These are phyloP conservation scores for Nicotiana obtusifolia DNA, from an alignment of 257 asterid genomes.

Conservation along the genomic window DNA sequence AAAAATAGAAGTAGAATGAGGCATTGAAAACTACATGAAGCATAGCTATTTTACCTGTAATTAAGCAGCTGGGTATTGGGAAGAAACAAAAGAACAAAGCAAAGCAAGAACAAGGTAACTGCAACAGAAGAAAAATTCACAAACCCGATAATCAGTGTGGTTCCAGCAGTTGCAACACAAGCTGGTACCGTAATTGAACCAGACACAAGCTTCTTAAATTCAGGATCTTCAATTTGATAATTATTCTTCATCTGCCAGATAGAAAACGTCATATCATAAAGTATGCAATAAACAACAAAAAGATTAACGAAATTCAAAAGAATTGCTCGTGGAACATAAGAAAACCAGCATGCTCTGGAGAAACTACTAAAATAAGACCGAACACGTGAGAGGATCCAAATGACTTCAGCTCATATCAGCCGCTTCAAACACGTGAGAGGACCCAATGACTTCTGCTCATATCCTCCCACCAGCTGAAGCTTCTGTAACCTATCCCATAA, in stretches of 20 bases:
- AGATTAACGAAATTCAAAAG: background rate
- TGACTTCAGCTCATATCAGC: background rate
- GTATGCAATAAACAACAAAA: background rate
- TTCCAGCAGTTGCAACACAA: slow-evolving; percentile 92
- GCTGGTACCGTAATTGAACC: slow-evolving; percentile 69
- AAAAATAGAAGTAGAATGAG: background rate
- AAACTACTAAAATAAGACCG: background rate
- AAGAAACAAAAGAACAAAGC: background rate
- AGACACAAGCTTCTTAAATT: slow-evolving; percentile 56
- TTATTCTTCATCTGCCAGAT: slow-evolving; percentile 58
- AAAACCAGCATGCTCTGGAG: background rate
- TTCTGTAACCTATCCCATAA: background rate
- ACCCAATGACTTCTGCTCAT: background rate
- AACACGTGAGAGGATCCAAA: background rate
- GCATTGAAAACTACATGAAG: background rate
- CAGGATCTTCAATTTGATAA: slow-evolving; percentile 50
- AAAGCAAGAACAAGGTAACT: background rate
- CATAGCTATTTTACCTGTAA: background rate
- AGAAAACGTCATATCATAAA: slow-evolving; percentile 2
- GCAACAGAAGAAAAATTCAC: slow-evolving; percentile 13
- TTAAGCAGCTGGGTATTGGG: background rate
- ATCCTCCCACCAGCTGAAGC: background rate
- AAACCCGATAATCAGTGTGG: slow-evolving; percentile 73
- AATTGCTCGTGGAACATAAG: background rate
- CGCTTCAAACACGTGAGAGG: background rate